phyloP scores from a whole-genome alignment of 345 rosid genomes.

The Toxicodendron radicans region DNA sequence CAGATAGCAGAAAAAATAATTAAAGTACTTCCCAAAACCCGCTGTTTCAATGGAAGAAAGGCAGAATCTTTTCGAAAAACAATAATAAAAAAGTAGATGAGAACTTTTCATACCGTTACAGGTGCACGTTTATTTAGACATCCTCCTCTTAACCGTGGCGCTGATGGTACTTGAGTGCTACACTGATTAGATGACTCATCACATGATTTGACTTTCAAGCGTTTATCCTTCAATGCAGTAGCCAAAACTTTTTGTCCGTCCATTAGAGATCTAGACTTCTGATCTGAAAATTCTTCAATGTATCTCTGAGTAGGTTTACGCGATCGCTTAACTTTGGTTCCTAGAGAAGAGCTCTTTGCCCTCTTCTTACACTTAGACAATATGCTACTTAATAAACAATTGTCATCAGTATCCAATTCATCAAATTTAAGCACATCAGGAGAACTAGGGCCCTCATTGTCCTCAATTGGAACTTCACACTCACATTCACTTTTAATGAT shows the following conservation, averaged over 20 bases:
- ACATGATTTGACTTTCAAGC: slow-evolving; percentile 26
- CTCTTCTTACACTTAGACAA: slow-evolving; percentile 33
- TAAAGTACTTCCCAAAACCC: not conserved
- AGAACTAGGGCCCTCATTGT: slow-evolving; percentile 16
- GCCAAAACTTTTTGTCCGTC: slow-evolving; percentile 20
- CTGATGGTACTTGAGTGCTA: slow-evolving; percentile 31
- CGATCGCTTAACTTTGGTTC: slow-evolving; percentile 38
- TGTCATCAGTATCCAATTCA: slow-evolving; percentile 47
- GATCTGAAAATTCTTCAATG: slow-evolving; percentile 47
- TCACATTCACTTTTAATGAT: slow-evolving; percentile 23
- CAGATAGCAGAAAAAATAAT: not conserved
- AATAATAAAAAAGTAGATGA: not conserved
- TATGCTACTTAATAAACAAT: slow-evolving; percentile 38
- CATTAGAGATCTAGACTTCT: slow-evolving; percentile 19
- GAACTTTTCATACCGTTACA: slow-evolving; percentile 35
- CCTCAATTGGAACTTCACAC: slow-evolving; percentile 24
- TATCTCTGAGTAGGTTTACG: slow-evolving; percentile 52
- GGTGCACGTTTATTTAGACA: slow-evolving; percentile 37
- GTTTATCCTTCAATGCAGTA: slow-evolving; percentile 26
- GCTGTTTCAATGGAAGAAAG: not conserved
- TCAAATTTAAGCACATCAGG: slow-evolving; percentile 27
- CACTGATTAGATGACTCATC: slow-evolving; percentile 28
- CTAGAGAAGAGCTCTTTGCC: slow-evolving; percentile 31
- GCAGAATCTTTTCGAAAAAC: not conserved
- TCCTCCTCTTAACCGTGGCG: slow-evolving; percentile 40